These are phyloP conservation scores for Boletales sp. DNA, from an alignment of 768 basidiomycete species.

Conservation along the genomic window DNA sequence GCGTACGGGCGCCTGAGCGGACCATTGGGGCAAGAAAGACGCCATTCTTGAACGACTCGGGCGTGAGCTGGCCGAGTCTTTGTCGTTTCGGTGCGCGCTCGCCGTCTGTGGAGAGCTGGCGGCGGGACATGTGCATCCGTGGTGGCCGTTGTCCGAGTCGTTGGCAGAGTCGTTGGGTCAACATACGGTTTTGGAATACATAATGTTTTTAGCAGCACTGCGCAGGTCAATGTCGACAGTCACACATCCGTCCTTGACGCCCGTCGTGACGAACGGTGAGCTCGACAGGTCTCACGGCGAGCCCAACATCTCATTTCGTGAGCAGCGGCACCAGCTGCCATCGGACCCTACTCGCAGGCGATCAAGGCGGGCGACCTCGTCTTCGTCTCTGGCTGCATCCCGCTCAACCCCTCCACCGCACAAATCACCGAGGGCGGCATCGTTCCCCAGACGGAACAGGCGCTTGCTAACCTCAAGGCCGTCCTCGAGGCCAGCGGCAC, in stretches of 20 bases:
- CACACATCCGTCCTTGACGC: conserved; percentile 35
- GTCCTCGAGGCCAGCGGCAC: conserved; percentile 83
- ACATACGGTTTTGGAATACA: too few relatives aligned
- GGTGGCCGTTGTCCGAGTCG: too few relatives aligned
- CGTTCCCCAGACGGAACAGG: conserved; percentile 62
- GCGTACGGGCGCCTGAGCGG: conserved; percentile 82
- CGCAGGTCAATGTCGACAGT: conserved; percentile 24
- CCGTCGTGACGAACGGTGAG: conserved; percentile 33
- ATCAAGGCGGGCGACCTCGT: conserved; percentile 80
- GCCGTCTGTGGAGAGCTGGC: conserved; percentile 40
- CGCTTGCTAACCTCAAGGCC: conserved; percentile 79
- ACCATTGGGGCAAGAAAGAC: conserved; percentile 99
- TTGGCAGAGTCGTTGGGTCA: too few relatives aligned
- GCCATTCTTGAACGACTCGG: conserved; percentile 81
- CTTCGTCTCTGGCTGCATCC: conserved; percentile 88
- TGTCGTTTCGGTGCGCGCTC: conserved; percentile 46
- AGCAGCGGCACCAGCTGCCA: conserved; percentile 69
- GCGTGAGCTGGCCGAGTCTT: conserved; percentile 55
- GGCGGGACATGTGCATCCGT: conserved; percentile 44
- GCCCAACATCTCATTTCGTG: neutral
- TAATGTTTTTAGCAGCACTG: too few relatives aligned
- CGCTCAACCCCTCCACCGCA: conserved; percentile 70
- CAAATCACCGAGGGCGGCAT: conserved; percentile 31
- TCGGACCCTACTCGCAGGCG: conserved; percentile 88
- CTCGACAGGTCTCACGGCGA: too few relatives aligned